Percentiles rank a stretch among this genome's conserved stretches.
Conservation (phyloP, 768 basidiomycete species). For the Termitomyces sp. region DNA sequence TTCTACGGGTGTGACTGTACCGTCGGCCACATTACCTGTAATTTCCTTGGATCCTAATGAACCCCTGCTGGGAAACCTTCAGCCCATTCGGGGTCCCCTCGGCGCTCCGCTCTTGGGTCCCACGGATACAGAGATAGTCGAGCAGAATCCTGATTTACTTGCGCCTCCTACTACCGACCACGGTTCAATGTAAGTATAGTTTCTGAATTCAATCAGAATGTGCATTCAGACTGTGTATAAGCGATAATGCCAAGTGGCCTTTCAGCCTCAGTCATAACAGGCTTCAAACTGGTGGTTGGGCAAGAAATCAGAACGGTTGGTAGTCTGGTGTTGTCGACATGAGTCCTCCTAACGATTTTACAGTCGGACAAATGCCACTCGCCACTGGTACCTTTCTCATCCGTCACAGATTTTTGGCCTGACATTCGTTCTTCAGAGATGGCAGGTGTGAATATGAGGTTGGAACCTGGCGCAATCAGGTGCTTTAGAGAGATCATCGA, state of each 20-base stretch:
- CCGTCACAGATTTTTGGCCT: neutral
- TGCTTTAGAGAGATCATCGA: slow-evolving; percentile 5
- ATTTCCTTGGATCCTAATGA: slow-evolving; percentile 39
- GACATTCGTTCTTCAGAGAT: slow-evolving; percentile 20
- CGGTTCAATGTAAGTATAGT: slow-evolving; percentile 32
- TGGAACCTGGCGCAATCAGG: slow-evolving; percentile 46
- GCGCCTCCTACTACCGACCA: slow-evolving; percentile 42
- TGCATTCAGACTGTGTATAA: slow-evolving; percentile 12
- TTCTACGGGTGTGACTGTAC: slow-evolving; percentile 18
- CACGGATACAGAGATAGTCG: slow-evolving; percentile 31
- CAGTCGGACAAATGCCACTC: slow-evolving; percentile 44
- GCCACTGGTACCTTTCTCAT: slow-evolving; percentile 32
- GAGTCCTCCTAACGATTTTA: neutral
- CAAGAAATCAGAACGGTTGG: slow-evolving; percentile 49
- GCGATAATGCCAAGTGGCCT: slow-evolving; percentile 52
- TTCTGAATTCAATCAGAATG: neutral
- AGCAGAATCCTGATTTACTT: slow-evolving; percentile 37
- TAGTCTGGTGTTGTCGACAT: neutral
- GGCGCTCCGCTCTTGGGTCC: slow-evolving; percentile 41
- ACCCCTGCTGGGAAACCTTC: slow-evolving; percentile 23
- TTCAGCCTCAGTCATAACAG: slow-evolving; percentile 51
- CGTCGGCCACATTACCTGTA: slow-evolving; percentile 39
- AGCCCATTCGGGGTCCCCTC: slow-evolving; percentile 33
- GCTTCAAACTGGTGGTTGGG: slow-evolving; percentile 55
- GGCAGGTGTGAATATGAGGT: slow-evolving; percentile 49